Evolutionary conservation across 768 basidiomycete species (phyloP).

Genomic region (Cyclocybe aegerita): DNA sequence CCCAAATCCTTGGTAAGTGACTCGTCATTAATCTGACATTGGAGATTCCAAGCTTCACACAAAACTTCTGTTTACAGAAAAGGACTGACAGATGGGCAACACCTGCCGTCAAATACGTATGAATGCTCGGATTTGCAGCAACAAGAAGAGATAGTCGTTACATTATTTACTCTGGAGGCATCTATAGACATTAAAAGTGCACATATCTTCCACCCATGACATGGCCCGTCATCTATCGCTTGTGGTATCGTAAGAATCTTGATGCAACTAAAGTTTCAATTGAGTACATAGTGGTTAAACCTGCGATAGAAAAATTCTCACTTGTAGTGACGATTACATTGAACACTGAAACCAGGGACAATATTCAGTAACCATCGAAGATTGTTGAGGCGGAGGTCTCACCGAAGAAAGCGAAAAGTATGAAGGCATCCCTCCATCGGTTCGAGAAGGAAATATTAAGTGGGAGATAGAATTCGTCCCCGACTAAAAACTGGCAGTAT

Average conservation of each 20-base stretch:
- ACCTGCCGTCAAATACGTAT: background rate
- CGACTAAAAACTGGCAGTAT: constrained; percentile 70
- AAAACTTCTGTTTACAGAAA: background rate
- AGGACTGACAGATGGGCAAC: constrained; percentile 6
- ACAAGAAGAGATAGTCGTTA: background rate
- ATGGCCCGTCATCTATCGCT: constrained; percentile 48
- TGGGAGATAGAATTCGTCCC: constrained; percentile 69
- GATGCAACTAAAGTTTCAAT: constrained; percentile 49
- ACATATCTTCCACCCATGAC: background rate
- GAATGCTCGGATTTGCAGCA: background rate
- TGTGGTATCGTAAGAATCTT: constrained; percentile 69
- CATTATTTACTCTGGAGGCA: background rate
- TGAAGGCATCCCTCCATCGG: constrained; percentile 70
- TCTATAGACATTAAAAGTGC: background rate
- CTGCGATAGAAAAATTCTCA: constrained; percentile 16
- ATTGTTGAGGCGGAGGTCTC: constrained; percentile 17
- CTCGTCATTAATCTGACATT: background rate
- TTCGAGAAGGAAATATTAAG: constrained; percentile 63
- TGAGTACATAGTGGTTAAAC: background rate
- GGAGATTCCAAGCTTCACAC: background rate
- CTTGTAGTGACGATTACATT: constrained; percentile 63
- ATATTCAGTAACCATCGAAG: background rate
- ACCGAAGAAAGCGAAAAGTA: constrained; percentile 63
- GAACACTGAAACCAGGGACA: constrained; percentile 43
- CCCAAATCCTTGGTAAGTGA: constrained; percentile 2